Base-by-base conservation (phyloP, 331 rosid species). In the Dryas integrifolia region DNA sequence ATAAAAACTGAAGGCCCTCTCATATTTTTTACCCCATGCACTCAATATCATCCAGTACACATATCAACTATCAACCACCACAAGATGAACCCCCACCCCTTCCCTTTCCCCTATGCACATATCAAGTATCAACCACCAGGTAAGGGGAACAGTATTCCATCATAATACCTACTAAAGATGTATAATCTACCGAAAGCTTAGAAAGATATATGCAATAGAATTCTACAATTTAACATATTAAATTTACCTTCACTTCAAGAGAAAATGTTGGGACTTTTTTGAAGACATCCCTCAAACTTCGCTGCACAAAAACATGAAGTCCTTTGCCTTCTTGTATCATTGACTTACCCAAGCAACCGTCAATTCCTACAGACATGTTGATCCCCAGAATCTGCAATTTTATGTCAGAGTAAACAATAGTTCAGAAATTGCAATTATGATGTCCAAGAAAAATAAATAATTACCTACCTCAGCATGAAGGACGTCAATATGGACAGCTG, bases 281-380 rank as follows among this genome's bases (percentile, higher is more conserved):
- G 78, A 91, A 95, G 79, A 95, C 86, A 82, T 95, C 98, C 85
- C 97, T 92, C 92, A 95, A 88, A 82, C 98, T 95, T 82, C 98
- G 84, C 72, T 96, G 87, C 43, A 92, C 96, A 79, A 76, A 84
- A 73, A 88, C 80, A 78, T 95, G 97, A 74, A 95, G 77, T 76
- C 97, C 98, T 82, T 86, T 88, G 82, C 92, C 90, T 87, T 91
- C 96, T 39, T 91, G 88, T 61, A 95, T 88, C 90, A 95, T 92
- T 75, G 99, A 94, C 76, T 92, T 89, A 45, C 99, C 99, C 50
- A 95, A 79, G 79, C 75, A 65, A 52, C 96, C 99, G 61, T 81
- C 79, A 45, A 89, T 86, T 72, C 97, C 99, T 16, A 92, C 92
- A 73, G 85, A 92, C 97, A 92, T 95, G 90, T 92, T 95, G 75